Evolutionary conservation across 163 green algal species (phyloP), one percentile per base, ranked within the genome.

Genomic region (Trebouxia gelatinosa): DNA sequence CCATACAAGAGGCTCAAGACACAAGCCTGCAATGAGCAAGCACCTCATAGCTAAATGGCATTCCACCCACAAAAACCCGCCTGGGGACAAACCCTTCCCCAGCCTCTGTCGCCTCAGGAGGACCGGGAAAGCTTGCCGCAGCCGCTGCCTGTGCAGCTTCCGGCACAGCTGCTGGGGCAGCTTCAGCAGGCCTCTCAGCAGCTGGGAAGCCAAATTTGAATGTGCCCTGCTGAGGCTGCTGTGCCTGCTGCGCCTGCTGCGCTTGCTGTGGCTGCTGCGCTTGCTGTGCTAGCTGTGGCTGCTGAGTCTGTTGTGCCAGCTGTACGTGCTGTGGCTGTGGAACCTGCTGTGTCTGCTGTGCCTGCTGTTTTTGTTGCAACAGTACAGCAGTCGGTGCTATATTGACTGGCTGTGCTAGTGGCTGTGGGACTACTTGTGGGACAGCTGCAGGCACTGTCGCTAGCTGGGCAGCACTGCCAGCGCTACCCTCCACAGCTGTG

Each of bases 51-150:
- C 85, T 80, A 78, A 93, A 95, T 4, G 93, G 93, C 90, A 97
- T 93, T 72, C 93, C 93, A 35, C 90, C 92, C 16, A 94, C 86
- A 87, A 91, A 97, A 28, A 97, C 87, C 16, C 88, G 61, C 0
- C 85, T 62, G 26, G 85, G 77, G n/a, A 90, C 71, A 50, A 66
- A 81, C n/a, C 78, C 81, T 16, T 48, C 64, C 48, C 57, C 19
- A 76, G 43, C 26, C 62, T 34, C 64, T 43, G 50, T 13, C 68
- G 32, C 28, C 61, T 34, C 62, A 17, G 39, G 48, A 5, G 3
- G 6, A 16, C 29, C 43, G 28, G 34, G 40, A 39, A 32, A 9
- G 7, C 54, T 28, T 29, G 31, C 13, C 39, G 74, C 38, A 32
- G 31, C 28, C 6, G 34, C 65, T 71, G 50, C 37, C 9, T 70